Percentiles rank a stretch among this genome's conserved stretches.
Evolutionary conservation across 2,329 filamentous ascomycete species (phyloP).

Genomic region (Orbilia javanica): DNA sequence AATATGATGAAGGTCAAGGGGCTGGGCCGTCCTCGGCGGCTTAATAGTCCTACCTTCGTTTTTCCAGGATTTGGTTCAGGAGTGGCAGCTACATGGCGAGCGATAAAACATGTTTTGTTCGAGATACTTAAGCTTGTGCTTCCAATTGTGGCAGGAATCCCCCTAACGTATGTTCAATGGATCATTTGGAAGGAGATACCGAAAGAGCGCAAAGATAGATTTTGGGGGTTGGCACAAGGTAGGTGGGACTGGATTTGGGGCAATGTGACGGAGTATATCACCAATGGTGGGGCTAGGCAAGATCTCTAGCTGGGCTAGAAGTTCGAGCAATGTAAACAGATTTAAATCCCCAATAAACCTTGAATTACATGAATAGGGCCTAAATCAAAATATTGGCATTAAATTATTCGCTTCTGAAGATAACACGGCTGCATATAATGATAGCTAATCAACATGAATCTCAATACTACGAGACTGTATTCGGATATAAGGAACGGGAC

Average conservation of each 20-base stretch:
- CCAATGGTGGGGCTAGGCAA: background rate
- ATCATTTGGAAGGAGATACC: slow-evolving; percentile 22
- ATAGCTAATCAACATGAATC: too few relatives aligned
- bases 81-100: background rate
- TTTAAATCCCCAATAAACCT: background rate
- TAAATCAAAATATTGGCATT: background rate
- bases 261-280: background rate
- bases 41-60: background rate
- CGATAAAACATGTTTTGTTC: background rate
- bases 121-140: slow-evolving; percentile 1
- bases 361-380: background rate
- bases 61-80: background rate
- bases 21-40: slow-evolving; percentile 11
- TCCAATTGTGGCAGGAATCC: slow-evolving; percentile 3
- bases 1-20: background rate
- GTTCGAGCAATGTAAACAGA: background rate
- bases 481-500: too few relatives aligned
- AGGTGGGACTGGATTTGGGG: slow-evolving; percentile 20
- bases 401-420: too few relatives aligned
- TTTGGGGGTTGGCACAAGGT: slow-evolving; percentile 3
- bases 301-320: background rate
- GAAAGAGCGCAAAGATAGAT: slow-evolving; percentile 32
- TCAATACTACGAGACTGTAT: too few relatives aligned
- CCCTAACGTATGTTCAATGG: slow-evolving; percentile 26
- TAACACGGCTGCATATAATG: too few relatives aligned